Conservation (phyloP, 768 basidiomycete genomes). For the Boletus tomentosulus region DNA sequence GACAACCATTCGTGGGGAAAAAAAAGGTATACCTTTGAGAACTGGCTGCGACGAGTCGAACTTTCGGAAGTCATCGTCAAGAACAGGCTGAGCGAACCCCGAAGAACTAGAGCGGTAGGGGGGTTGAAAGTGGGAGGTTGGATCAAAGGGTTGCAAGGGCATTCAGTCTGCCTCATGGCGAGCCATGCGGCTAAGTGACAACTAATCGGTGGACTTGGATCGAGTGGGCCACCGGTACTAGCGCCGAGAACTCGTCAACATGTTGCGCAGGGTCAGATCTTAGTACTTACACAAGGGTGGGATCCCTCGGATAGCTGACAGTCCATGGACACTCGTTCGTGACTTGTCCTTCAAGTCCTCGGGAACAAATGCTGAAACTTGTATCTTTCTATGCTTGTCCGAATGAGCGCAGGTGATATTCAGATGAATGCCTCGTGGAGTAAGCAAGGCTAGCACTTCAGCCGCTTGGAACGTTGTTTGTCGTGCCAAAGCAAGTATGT, state of each 20-base stretch:
- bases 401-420: neutral
- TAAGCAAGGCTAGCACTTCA: conserved; percentile 10
- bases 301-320: conserved; percentile 5
- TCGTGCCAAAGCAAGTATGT: neutral
- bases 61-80: conserved; percentile 7
- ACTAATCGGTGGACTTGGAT: conserved; percentile 8
- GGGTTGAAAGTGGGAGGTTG: conserved; percentile 2
- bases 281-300: neutral
- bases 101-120: conserved; percentile 3
- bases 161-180: conserved; percentile 21
- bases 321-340: conserved; percentile 1
- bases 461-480: neutral
- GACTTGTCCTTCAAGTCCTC: neutral
- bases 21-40: conserved; percentile 7
- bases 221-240: neutral
- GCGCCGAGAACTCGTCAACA: neutral
- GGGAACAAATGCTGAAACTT: conserved; percentile 1
- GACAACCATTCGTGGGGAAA: neutral
- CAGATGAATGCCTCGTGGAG: conserved; percentile 17
- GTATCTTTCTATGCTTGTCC: neutral
- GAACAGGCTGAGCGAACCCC: neutral
- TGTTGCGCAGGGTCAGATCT: conserved; percentile 3
- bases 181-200: conserved; percentile 14
- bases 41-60: neutral
- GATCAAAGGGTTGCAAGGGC: conserved; percentile 1